phyloP scores from a whole-genome alignment of 768 basidiomycete genomes.

The Hericium coralloides region DNA sequence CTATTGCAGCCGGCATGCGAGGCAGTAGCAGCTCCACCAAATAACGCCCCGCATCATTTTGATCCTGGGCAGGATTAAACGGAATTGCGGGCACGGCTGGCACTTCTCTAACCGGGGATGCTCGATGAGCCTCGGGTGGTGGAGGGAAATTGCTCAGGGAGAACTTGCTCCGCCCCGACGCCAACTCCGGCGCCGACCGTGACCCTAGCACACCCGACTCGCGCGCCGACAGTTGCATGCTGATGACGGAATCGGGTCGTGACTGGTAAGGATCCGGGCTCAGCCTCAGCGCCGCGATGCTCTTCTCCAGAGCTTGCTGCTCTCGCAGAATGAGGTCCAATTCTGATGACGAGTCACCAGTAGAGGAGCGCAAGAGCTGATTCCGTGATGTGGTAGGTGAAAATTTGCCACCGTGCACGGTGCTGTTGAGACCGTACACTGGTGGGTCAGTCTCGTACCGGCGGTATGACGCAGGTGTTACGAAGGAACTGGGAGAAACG shows the following conservation, averaged over 20 bases:
- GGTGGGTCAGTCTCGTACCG: constrained; percentile 27
- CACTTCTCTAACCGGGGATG: constrained; percentile 22
- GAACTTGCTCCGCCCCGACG: constrained; percentile 38
- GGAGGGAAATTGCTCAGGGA: constrained; percentile 65
- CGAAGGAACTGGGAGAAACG: background rate
- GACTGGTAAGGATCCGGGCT: constrained; percentile 16
- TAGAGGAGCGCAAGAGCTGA: constrained; percentile 29
- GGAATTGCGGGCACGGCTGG: no score
- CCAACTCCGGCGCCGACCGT: constrained; percentile 3
- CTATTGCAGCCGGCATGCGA: constrained; percentile 17
- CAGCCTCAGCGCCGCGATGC: constrained; percentile 47
- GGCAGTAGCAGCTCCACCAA: constrained; percentile 12
- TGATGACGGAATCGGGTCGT: background rate
- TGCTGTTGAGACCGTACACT: constrained; percentile 36
- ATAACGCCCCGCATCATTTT: background rate
- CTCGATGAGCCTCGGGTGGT: constrained; percentile 34
- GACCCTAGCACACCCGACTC: background rate
- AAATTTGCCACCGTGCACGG: constrained; percentile 13
- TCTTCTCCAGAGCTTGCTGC: constrained; percentile 55
- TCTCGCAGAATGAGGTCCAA: constrained; percentile 41
- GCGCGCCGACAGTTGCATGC: background rate
- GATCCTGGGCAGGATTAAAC: constrained; percentile 23
- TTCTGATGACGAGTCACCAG: constrained; percentile 14
- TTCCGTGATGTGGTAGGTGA: constrained; percentile 2
- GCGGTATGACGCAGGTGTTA: background rate